phyloP scores from a whole-genome alignment of 345 rosid genomes.

The Corchorus capsularis region DNA sequence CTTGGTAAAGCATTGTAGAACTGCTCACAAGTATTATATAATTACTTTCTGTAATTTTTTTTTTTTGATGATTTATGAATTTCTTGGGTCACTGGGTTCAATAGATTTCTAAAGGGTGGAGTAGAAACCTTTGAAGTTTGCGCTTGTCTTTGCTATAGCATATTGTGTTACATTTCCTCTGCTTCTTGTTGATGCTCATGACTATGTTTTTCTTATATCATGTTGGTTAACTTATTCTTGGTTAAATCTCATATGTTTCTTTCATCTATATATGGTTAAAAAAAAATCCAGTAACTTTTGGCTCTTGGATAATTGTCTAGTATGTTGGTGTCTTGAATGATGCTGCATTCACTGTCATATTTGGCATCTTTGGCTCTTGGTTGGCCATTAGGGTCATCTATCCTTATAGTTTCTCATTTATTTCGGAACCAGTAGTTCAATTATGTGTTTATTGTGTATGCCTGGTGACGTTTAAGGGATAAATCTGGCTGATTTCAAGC shows the following conservation, averaged over 20 bases:
- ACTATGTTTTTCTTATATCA: neutral
- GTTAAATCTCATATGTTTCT: neutral
- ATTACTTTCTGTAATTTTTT: neutral
- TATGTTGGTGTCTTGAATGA: neutral
- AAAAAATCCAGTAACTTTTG: neutral
- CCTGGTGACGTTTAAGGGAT: neutral
- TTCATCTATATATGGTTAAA: neutral
- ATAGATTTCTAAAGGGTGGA: neutral
- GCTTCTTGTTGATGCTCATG: neutral
- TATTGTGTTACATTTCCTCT: neutral
- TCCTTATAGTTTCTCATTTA: neutral
- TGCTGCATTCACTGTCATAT: slow-evolving; percentile 5
- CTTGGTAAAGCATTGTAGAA: neutral
- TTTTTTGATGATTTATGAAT: neutral
- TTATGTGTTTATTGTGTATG: neutral
- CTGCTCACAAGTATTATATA: neutral
- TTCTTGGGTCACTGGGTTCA: neutral
- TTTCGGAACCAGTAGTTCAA: neutral
- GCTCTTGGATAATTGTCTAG: neutral
- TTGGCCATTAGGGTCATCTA: neutral
- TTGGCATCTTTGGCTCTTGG: neutral
- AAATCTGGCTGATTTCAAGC: neutral
- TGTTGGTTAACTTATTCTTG: neutral
- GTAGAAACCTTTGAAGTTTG: neutral
- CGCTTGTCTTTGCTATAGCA: neutral